Percentiles rank a stretch among this genome's conserved stretches.
phyloP scores from a whole-genome alignment of 176 grass and related monocot genomes.

The Oryza officinalis region DNA sequence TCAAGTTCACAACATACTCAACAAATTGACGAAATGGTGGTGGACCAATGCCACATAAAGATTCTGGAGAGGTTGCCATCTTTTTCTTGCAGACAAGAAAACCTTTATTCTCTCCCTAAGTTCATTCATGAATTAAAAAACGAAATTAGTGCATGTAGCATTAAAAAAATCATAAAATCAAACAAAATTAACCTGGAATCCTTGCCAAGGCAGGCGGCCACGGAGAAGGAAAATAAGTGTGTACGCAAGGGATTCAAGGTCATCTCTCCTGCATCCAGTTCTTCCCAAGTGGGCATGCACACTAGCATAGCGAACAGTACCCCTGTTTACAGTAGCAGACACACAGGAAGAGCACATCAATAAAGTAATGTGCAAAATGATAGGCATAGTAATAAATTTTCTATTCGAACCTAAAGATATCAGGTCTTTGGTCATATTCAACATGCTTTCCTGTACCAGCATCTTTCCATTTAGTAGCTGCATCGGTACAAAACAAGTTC shows the following conservation, averaged over 20 bases:
- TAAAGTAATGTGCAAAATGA: conserved; percentile 16
- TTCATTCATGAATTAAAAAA: conserved; percentile 21
- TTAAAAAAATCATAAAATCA: conserved; percentile 31
- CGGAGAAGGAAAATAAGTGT: conserved; percentile 97
- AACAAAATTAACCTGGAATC: conserved; percentile 67
- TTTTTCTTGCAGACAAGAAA: conserved; percentile 99
- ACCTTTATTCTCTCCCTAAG: conserved; percentile 94
- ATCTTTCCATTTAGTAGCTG: conserved; percentile 87
- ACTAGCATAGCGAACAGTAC: conserved; percentile 94
- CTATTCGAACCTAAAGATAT: conserved; percentile 71
- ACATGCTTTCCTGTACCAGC: conserved; percentile 54
- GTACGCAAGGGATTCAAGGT: conserved; percentile 94
- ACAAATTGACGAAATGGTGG: conserved; percentile 90
- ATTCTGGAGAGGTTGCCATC: conserved; percentile 81
- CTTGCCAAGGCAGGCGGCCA: conserved; percentile 95
- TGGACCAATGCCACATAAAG: conserved; percentile 85
- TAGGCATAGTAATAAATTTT: background rate
- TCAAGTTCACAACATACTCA: conserved; percentile 93
- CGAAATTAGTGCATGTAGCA: background rate
- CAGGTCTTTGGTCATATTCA: conserved; percentile 64
- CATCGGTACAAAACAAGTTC: conserved; percentile 27
- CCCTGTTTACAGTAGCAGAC: conserved; percentile 52
- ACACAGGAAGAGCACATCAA: conserved; percentile 25
- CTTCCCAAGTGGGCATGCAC: conserved; percentile 94
- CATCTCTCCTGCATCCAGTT: conserved; percentile 95